Evolutionary conservation across 192 early-diverging fungal species (phyloP), one percentile per base, ranked within the genome.

Genomic region (Podila clonocystis): DNA sequence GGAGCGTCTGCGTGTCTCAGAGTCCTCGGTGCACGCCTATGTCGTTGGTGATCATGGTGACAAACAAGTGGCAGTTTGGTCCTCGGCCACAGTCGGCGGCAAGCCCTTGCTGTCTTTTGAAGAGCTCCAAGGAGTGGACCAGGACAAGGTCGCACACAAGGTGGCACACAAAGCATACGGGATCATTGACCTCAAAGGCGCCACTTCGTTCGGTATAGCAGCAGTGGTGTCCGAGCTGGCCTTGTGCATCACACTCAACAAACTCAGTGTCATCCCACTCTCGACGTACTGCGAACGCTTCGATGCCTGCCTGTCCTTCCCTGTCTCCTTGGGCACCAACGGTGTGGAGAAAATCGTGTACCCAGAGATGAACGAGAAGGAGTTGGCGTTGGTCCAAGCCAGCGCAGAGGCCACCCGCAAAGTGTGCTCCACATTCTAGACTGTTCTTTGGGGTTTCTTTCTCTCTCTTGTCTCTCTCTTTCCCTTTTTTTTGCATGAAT

Each of bases 41-140:
- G 88, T 94, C 65, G 83, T 96, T 17, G 95, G 95, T 57, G 95
- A 96, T 78, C 95, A 96, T 50, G 95, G 94, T 67, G 94, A 96
- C 72, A 91, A 89, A 30, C 95, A 96, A 86, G 91, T 96, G 29
- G 90, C 93, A 22, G 91, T 91, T 9, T 96, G 95, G 95, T 88
- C 89, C 31, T 82, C 91, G 3, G 93, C 92, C 0, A 85, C 82
- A 3, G 89, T 95, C 38, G 95, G 89, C 28, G 92, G 93, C 30
- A 87, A 89, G 20, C 90, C 91, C 6, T 65, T 96, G 38, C 66
- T 93, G 0, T 73, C 86, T 1, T 91, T 93, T 62, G 89, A 90
- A 15, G 84, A 89, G 60, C 84, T 95, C 64, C 45, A 91, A 67
- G 73, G 38, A 9, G 45, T 93, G 28, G 88, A 95, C 55, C 74